These are phyloP conservation scores for Stachybotrys echinatus DNA, from an alignment of 2,329 filamentous ascomycete species.

Conservation along the genomic window DNA sequence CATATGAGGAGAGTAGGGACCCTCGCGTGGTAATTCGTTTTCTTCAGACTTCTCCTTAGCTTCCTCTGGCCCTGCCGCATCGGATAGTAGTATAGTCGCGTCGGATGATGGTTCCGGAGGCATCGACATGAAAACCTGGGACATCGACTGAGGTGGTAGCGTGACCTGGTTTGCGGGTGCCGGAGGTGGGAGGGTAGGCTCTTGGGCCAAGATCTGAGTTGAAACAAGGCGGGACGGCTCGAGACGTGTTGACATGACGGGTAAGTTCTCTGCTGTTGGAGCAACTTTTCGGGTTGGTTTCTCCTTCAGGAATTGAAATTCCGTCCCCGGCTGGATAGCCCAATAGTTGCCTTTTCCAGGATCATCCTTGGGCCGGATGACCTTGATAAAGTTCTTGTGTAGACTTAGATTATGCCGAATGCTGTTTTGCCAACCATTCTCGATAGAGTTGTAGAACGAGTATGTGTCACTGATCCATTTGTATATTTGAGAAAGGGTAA, in stretches of 20 bases:
- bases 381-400: slow-evolving; percentile 94
- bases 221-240: slow-evolving; percentile 42
- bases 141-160: slow-evolving; percentile 34
- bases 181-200: slow-evolving; percentile 45
- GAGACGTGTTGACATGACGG: slow-evolving; percentile 52
- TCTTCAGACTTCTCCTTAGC: slow-evolving; percentile 36
- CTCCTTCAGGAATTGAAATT: slow-evolving; percentile 84
- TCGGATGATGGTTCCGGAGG: slow-evolving; percentile 67
- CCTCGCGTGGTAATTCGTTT: slow-evolving; percentile 33
- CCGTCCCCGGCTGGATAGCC: slow-evolving; percentile 86
- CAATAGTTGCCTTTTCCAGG: slow-evolving; percentile 98
- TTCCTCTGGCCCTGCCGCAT: slow-evolving; percentile 53
- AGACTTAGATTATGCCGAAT: slow-evolving; percentile 96
- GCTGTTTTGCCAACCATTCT: slow-evolving; percentile 97
- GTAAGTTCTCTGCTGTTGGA: slow-evolving; percentile 51
- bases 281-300: slow-evolving; percentile 62
- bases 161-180: slow-evolving; percentile 27
- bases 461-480: slow-evolving; percentile 99
- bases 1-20: slow-evolving; percentile 69
- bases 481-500: slow-evolving; percentile 94
- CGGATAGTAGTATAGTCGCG: slow-evolving; percentile 70
- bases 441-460: slow-evolving; percentile 76
- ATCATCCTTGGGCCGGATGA: slow-evolving; percentile 93
- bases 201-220: slow-evolving; percentile 24
- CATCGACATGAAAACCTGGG: slow-evolving; percentile 28